Percentiles rank a stretch among this genome's conserved stretches.
Conservation (phyloP, 352 stramenopile species). For the Pythium brachiatum region DNA sequence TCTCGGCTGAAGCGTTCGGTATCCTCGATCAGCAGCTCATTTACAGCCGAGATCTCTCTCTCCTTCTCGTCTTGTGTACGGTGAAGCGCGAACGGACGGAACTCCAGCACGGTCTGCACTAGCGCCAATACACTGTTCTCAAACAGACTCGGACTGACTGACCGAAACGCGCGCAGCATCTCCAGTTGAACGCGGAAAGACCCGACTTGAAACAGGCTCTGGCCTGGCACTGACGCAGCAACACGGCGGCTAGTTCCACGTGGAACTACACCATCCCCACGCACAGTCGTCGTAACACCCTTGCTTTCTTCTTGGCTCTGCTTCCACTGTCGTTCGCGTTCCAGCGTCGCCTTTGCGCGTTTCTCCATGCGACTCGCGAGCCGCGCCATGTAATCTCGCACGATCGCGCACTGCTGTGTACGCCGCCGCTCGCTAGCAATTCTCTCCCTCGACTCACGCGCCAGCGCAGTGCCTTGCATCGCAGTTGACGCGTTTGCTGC, state of each 20-base stretch:
- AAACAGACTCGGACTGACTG: constrained; percentile 41
- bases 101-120: constrained; percentile 56
- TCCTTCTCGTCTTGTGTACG: constrained; percentile 6
- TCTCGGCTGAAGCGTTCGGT: constrained; percentile 46
- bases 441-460: constrained; percentile 1
- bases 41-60: constrained; percentile 8
- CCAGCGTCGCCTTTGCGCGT: background rate
- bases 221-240: background rate
- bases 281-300: background rate
- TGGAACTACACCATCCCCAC: background rate
- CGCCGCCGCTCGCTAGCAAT: constrained; percentile 12
- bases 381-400: constrained; percentile 19
- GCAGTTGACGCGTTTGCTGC: constrained; percentile 8
- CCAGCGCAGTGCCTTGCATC: constrained; percentile 21
- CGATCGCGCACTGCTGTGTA: constrained; percentile 23
- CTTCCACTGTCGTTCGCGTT: constrained; percentile 1
- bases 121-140: constrained; percentile 47
- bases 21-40: constrained; percentile 45
- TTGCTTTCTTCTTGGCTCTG: constrained; percentile 7
- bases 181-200: constrained; percentile 69
- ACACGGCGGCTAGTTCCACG: too few species aligned
- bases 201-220: constrained; percentile 40
- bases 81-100: constrained; percentile 50
- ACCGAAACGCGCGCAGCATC: constrained; percentile 59
- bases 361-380: constrained; percentile 4